Evolutionary conservation across 352 stramenopile species (phyloP), one percentile per base, ranked within the genome.

Genomic region (Hyaloperonospora arabidopsidis): DNA sequence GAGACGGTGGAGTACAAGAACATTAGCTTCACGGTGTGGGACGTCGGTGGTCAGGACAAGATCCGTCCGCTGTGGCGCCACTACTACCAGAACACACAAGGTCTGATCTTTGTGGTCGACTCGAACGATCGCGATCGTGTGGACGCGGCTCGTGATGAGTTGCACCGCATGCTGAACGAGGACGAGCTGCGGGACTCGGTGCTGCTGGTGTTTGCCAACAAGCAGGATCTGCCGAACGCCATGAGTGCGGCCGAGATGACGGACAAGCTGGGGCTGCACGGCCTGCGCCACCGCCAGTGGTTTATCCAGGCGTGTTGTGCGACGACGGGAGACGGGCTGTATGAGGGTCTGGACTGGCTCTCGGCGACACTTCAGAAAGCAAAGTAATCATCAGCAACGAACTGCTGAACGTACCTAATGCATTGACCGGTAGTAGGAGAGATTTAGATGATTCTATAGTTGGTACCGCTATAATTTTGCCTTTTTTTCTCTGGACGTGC

Each of bases 1-100:
- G 97, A 99, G 80, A 98, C 94, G 57, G 96, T 99, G 49, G 94
- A 99, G 78, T 99, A 98, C 89, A 98, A 98, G 83, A 98, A 98
- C 82, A 98, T 98, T 84, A 97, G 86, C 69, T 98, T 99, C 85
- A 98, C 94, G 59, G 93, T 98, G 53, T 98, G 95, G 96, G 97
- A 99, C 80, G 95, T 99, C 45, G 96, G 97, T 80, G 97, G 97
- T 78, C 97, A 99, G 79, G 92, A 98, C 77, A 97, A 97, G 85
- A 98, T 99, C 67, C 89, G 96, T 65, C 95, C 95, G 54, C 81
- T 99, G 18, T 99, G 97, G 97, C 86, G 95, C 68, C 96, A 99
- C 79, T 99, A 99, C 82, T 99, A 99, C 82, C 91, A 98, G 79
- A 98, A 98, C 81, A 99, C 95, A 68, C 95, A 99, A 82, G 97